A percentile compares a stretch with the other conserved stretches of the same genome.
Conservation (phyloP, 208 protist genomes). For the Acanthamoeba pearcei region DNA sequence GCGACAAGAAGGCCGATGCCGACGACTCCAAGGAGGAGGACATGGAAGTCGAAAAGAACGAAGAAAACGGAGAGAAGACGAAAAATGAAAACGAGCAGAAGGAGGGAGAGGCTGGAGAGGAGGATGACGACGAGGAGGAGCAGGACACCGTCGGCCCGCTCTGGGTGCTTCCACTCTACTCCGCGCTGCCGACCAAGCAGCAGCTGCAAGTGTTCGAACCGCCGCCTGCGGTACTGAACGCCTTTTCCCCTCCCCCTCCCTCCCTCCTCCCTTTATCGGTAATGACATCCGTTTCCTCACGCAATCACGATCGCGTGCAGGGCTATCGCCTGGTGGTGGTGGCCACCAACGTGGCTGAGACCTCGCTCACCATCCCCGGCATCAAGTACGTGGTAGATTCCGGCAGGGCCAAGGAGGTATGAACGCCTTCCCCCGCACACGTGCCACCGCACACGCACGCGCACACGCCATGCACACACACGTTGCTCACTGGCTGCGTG, state of each 20-base stretch:
- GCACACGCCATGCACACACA: not conserved
- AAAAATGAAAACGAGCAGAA: conserved; percentile 63
- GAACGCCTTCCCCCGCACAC: not conserved
- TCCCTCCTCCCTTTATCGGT: not conserved
- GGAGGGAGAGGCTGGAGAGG: conserved; percentile 65
- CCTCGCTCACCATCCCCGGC: conserved; percentile 99
- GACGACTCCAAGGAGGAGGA: conserved; percentile 98
- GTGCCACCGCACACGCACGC: not conserved
- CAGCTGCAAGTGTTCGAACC: conserved; percentile 86
- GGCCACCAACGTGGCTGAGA: conserved; percentile 99
- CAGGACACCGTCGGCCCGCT: conserved; percentile 90
- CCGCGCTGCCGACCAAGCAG: conserved; percentile 91
- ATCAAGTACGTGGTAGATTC: conserved; percentile 96
- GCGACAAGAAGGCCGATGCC: conserved; percentile 99
- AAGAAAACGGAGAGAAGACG: conserved; percentile 82
- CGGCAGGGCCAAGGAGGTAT: conserved; percentile 85
- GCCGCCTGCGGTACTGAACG: not conserved
- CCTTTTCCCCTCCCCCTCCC: not conserved
- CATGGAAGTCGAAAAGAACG: conserved; percentile 94
- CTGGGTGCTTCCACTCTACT: conserved; percentile 99
- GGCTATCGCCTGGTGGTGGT: conserved; percentile 96
- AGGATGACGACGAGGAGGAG: conserved; percentile 77
- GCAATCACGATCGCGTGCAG: not conserved
- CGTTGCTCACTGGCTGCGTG: not conserved
- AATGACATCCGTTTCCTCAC: not conserved